Conservation (phyloP, 176 grass and related monocot genomes). For the Rhipidocladum racemiflorum region DNA sequence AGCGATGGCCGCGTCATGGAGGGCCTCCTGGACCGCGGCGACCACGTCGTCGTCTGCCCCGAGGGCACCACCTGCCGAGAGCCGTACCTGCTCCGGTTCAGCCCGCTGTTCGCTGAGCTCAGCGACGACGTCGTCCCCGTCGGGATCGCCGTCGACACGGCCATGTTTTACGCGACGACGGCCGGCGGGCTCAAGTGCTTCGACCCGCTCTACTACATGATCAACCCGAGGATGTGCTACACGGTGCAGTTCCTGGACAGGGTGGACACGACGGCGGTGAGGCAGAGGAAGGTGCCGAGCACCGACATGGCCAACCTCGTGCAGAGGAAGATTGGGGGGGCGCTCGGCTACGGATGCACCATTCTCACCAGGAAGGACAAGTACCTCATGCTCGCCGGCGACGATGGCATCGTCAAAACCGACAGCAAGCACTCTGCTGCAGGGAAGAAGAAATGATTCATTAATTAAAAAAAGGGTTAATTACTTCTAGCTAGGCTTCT, state of each 20-base stretch:
- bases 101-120: slow-evolving; percentile 69
- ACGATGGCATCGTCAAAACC: slow-evolving; percentile 49
- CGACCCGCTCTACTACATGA: slow-evolving; percentile 63
- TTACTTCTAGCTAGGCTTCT: not conserved
- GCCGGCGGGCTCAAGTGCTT: slow-evolving; percentile 63
- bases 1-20: slow-evolving; percentile 39
- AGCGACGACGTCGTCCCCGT: slow-evolving; percentile 57
- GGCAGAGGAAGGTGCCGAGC: not conserved
- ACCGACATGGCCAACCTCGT: slow-evolving; percentile 56
- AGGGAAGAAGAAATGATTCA: not conserved
- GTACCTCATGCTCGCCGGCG: slow-evolving; percentile 74
- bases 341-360: slow-evolving; percentile 60
- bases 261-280: slow-evolving; percentile 31
- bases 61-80: slow-evolving; percentile 87
- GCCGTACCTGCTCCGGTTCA: slow-evolving; percentile 67
- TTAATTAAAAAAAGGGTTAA: not conserved
- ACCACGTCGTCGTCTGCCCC: slow-evolving; percentile 60
- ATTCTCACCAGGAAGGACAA: slow-evolving; percentile 79
- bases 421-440: not conserved
- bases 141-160: slow-evolving; percentile 41
- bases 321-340: slow-evolving; percentile 54
- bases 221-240: slow-evolving; percentile 55
- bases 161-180: slow-evolving; percentile 77
- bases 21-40: slow-evolving; percentile 25
- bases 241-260: slow-evolving; percentile 50